phyloP scores from a whole-genome alignment of 2,329 filamentous ascomycete genomes.

The Aschersonia sp. region DNA sequence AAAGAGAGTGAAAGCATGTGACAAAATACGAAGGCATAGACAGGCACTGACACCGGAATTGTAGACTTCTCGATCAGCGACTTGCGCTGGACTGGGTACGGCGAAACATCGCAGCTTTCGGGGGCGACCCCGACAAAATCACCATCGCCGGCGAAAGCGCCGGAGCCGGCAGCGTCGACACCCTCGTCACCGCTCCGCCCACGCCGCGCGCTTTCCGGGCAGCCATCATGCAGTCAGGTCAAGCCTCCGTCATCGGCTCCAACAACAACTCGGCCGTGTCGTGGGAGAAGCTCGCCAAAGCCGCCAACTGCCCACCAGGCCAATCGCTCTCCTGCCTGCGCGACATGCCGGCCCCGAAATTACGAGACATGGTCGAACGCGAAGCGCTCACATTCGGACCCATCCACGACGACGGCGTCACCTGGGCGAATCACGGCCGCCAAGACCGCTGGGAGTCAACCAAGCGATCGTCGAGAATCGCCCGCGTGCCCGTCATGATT shows the following conservation, averaged over 20 bases:
- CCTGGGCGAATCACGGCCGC: not conserved
- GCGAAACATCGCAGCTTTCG: conserved; percentile 48
- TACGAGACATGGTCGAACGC: not conserved
- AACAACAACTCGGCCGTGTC: conserved; percentile 1
- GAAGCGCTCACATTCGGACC: not conserved
- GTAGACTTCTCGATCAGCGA: conserved; percentile 29
- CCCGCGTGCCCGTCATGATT: conserved; percentile 1
- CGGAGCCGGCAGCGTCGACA: conserved; percentile 35
- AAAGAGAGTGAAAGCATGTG: not conserved
- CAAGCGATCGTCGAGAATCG: not conserved
- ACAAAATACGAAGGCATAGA: no score
- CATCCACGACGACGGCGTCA: conserved; percentile 1
- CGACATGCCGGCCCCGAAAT: not conserved
- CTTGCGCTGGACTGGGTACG: conserved; percentile 44
- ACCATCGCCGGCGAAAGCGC: conserved; percentile 47
- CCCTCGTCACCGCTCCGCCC: not conserved
- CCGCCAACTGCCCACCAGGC: not conserved
- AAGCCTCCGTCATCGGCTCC: not conserved
- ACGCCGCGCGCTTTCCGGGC: conserved; percentile 2
- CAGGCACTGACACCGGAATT: not conserved
- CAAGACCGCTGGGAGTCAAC: not conserved
- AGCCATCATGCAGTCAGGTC: conserved; percentile 3
- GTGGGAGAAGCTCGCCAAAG: not conserved
- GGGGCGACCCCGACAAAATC: conserved; percentile 45
- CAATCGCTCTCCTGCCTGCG: conserved; percentile 2